These are phyloP conservation scores for Solanum piurae DNA, from an alignment of 257 asterid species.

Conservation along the genomic window DNA sequence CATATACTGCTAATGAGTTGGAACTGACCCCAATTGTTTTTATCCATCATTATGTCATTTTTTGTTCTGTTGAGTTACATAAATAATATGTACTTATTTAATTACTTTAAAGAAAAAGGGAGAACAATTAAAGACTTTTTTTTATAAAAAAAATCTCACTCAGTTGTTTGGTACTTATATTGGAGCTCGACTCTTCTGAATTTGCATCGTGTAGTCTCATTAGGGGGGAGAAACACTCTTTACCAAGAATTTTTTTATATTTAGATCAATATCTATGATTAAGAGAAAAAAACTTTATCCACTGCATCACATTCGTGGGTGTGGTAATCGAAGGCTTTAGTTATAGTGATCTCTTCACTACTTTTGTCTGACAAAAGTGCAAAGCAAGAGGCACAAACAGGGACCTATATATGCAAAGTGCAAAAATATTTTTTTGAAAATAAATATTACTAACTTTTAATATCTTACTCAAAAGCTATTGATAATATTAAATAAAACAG, in stretches of 20 bases:
- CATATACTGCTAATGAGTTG: background rate
- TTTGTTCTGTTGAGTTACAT: background rate
- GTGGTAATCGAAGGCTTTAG: background rate
- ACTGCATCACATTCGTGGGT: rapidly evolving
- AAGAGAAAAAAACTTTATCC: too few relatives aligned
- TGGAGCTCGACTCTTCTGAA: too few relatives aligned
- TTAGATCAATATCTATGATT: too few relatives aligned
- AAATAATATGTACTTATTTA: background rate
- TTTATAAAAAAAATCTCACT: too few relatives aligned
- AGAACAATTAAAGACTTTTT: background rate
- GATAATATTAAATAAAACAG: background rate
- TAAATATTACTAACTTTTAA: background rate
- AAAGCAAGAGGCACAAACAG: background rate
- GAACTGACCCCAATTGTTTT: background rate
- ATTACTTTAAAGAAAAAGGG: background rate
- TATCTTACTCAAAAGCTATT: background rate
- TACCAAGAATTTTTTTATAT: too few relatives aligned
- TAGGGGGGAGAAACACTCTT: background rate
- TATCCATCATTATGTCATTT: background rate
- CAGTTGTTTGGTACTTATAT: background rate
- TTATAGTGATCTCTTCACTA: background rate
- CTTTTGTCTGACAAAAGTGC: background rate
- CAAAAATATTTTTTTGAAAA: background rate
- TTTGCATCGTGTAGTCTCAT: rapidly evolving
- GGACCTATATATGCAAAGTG: background rate